A percentile compares a stretch with the other conserved stretches of the same genome.
These are phyloP conservation scores for Spirogloea muscicola DNA, from an alignment of 139 green algal genomes.

Conservation along the genomic window DNA sequence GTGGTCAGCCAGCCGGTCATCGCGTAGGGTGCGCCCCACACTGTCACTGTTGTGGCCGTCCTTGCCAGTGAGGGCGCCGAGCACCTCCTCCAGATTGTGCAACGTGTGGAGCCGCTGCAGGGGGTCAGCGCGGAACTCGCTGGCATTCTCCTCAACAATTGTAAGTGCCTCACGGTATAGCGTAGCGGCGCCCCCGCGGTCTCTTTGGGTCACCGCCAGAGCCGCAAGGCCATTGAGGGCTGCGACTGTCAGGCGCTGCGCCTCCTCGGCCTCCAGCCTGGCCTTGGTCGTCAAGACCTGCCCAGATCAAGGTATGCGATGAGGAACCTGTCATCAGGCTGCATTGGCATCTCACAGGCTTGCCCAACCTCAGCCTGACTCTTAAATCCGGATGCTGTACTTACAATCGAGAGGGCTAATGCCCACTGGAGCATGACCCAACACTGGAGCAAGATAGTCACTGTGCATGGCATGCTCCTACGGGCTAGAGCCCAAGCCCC, in stretches of 20 bases:
- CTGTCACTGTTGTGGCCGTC: too few species aligned
- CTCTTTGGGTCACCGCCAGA: slow-evolving; percentile 61
- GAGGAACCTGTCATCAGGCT: too few species aligned
- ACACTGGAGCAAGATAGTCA: too few species aligned
- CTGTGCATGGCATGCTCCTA: too few species aligned
- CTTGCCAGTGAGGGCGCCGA: too few species aligned
- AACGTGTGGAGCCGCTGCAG: slow-evolving; percentile 84
- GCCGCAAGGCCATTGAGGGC: slow-evolving; percentile 78
- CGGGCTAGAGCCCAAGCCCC: too few species aligned
- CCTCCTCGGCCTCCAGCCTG: slow-evolving; percentile 79
- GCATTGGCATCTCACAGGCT: too few species aligned
- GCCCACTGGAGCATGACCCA: too few species aligned
- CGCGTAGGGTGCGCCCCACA: slow-evolving; percentile 18
- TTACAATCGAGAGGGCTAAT: too few species aligned
- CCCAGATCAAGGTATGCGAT: too few species aligned
- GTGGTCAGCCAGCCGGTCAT: slow-evolving; percentile 12
- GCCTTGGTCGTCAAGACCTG: slow-evolving; percentile 61
- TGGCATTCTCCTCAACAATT: slow-evolving; percentile 30
- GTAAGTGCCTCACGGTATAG: slow-evolving; percentile 68
- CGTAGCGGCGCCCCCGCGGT: slow-evolving; percentile 49
- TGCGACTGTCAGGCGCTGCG: slow-evolving; percentile 69
- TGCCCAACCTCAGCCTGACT: too few species aligned
- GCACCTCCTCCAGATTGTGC: slow-evolving; percentile 84
- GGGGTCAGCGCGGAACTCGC: slow-evolving; percentile 63
- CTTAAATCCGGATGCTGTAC: too few species aligned